Percentiles rank a stretch among this genome's conserved stretches.
Conservation (phyloP, 2,329 filamentous ascomycete genomes). For the Penicillium sp. region DNA sequence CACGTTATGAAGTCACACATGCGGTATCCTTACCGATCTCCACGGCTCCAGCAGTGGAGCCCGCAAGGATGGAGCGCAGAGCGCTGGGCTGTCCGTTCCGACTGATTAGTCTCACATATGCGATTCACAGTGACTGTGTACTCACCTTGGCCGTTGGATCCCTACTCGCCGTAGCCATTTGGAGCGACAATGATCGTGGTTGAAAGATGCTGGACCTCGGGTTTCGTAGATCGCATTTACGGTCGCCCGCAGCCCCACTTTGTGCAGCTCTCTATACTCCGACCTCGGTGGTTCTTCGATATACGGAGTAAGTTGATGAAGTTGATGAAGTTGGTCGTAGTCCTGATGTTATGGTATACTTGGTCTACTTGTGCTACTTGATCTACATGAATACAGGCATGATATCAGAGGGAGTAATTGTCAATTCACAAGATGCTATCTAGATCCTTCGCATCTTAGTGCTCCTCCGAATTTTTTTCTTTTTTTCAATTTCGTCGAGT, state of each 20-base stretch:
- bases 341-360: background rate
- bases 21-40: conserved; percentile 74
- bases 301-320: too few species aligned
- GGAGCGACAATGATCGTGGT: conserved; percentile 16
- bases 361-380: background rate
- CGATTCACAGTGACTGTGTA: background rate
- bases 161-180: conserved; percentile 44
- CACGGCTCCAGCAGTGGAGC: conserved; percentile 89
- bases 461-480: conserved; percentile 37
- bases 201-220: conserved; percentile 28
- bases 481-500: conserved; percentile 19
- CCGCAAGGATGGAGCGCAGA: conserved; percentile 87
- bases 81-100: conserved; percentile 68
- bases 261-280: conserved; percentile 22
- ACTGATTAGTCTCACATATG: conserved; percentile 42
- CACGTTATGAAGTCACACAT: background rate
- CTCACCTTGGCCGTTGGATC: conserved; percentile 48
- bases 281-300: conserved; percentile 11
- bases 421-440: conserved; percentile 40
- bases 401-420: conserved; percentile 35
- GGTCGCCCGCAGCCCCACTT: conserved; percentile 27
- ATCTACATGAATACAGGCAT: background rate
- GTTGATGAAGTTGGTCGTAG: too few species aligned
- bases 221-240: conserved; percentile 26
- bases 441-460: conserved; percentile 27